These are phyloP conservation scores for Apiospora hydei DNA, from an alignment of 2,329 filamentous ascomycete species.

Conservation along the genomic window DNA sequence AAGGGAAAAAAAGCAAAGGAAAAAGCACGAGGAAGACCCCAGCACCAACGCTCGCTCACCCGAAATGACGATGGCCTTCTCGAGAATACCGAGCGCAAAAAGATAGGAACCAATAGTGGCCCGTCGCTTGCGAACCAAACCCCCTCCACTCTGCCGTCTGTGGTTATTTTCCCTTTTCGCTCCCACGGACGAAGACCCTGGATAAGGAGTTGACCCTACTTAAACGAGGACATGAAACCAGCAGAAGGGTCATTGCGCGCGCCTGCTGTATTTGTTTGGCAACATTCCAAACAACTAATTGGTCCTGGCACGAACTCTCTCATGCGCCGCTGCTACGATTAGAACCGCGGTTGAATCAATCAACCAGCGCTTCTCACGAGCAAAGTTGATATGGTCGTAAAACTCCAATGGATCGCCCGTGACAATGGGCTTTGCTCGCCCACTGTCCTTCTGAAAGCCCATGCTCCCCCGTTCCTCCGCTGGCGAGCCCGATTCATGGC, in stretches of 20 bases:
- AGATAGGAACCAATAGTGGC: neutral
- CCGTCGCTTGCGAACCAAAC: neutral
- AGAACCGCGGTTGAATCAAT: neutral
- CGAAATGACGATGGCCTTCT: conserved; percentile 14
- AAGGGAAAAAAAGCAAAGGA: neutral
- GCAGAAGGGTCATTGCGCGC: conserved; percentile 9
- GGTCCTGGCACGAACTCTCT: neutral
- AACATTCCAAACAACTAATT: neutral
- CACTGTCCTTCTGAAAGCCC: neutral
- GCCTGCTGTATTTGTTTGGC: neutral
- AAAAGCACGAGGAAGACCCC: neutral
- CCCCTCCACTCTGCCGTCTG: neutral
- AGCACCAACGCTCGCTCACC: neutral
- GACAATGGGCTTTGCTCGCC: neutral
- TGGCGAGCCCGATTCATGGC: neutral
- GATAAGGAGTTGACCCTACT: neutral
- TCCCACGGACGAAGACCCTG: conserved; percentile 7
- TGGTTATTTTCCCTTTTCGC: neutral
- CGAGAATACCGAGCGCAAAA: neutral
- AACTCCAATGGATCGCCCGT: neutral
- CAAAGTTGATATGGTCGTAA: neutral
- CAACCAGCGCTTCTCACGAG: neutral
- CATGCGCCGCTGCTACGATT: neutral
- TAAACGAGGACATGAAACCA: conserved; percentile 9
- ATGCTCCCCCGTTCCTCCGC: neutral